phyloP scores from a whole-genome alignment of 2,329 filamentous ascomycete species.

The Drechslerella coelobrocha region DNA sequence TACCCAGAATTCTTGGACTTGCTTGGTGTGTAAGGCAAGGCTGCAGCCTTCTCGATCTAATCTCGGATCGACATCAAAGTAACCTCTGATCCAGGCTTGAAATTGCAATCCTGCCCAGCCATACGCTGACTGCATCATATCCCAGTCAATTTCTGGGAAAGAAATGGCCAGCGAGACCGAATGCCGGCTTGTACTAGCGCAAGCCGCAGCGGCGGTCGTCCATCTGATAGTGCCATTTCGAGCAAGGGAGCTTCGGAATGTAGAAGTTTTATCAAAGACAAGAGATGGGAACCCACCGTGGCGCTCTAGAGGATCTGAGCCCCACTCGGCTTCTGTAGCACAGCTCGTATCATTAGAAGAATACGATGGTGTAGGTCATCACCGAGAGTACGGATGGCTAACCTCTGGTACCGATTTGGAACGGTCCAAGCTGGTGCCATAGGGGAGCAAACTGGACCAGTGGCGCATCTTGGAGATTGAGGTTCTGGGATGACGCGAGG shows the following conservation, averaged over 20 bases:
- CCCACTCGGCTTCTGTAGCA: constrained; percentile 65
- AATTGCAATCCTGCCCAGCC: constrained; percentile 68
- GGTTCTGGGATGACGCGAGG: constrained; percentile 13
- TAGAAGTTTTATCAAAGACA: constrained; percentile 58
- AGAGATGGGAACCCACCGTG: constrained; percentile 64
- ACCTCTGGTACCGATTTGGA: constrained; percentile 67
- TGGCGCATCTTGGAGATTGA: constrained; percentile 23
- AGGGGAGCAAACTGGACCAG: constrained; percentile 36
- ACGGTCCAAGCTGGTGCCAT: constrained; percentile 67
- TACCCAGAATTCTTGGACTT: constrained; percentile 64
- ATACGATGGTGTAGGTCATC: background rate
- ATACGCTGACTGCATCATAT: constrained; percentile 64
- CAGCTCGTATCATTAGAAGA: constrained; percentile 18
- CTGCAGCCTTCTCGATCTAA: constrained; percentile 55
- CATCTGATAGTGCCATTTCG: constrained; percentile 63
- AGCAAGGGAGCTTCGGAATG: constrained; percentile 63
- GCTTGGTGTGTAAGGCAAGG: constrained; percentile 59
- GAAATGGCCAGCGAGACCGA: constrained; percentile 15
- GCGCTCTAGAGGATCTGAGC: constrained; percentile 66
- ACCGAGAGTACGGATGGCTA: constrained; percentile 52
- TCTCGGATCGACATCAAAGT: constrained; percentile 48
- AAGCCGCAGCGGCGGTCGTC: constrained; percentile 57
- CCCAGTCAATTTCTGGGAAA: constrained; percentile 63
- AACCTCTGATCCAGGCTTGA: constrained; percentile 66
- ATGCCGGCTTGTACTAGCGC: constrained; percentile 36